Evolutionary conservation across 2,329 filamentous ascomycete species (phyloP).

Genomic region (Aspergillus uvarum): DNA sequence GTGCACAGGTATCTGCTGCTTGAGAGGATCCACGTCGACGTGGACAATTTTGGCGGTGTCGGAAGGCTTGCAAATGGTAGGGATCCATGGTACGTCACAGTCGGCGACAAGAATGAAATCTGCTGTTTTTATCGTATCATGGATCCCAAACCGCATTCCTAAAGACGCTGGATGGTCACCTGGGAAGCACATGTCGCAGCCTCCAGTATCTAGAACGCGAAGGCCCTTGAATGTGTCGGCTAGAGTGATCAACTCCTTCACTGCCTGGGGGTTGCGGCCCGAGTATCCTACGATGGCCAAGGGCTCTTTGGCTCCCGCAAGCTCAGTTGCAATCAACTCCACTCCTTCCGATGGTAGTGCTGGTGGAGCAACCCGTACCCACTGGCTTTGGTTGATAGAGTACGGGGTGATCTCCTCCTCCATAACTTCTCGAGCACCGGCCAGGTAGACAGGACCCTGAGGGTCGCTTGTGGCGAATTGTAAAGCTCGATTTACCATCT

Average conservation of each 20-base stretch:
- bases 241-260: slow-evolving; percentile 47
- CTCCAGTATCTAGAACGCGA: slow-evolving; percentile 54
- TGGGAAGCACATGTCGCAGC: slow-evolving; percentile 54
- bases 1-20: slow-evolving; percentile 71
- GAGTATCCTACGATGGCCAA: slow-evolving; percentile 53
- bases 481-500: slow-evolving; percentile 81
- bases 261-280: slow-evolving; percentile 47
- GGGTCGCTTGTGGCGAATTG: slow-evolving; percentile 78
- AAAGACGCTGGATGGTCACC: slow-evolving; percentile 57
- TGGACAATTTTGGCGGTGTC: slow-evolving; percentile 61
- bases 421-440: slow-evolving; percentile 77
- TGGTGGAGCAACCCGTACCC: slow-evolving; percentile 69
- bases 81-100: slow-evolving; percentile 91
- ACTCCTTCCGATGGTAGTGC: slow-evolving; percentile 55
- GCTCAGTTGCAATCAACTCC: slow-evolving; percentile 43
- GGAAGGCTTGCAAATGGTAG: slow-evolving; percentile 66
- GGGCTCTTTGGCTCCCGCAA: slow-evolving; percentile 50
- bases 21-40: slow-evolving; percentile 66
- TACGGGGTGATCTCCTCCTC: slow-evolving; percentile 80
- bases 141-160: slow-evolving; percentile 70
- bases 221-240: slow-evolving; percentile 50
- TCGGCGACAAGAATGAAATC: slow-evolving; percentile 84
- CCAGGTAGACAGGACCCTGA: slow-evolving; percentile 76
- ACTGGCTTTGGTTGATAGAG: slow-evolving; percentile 64
- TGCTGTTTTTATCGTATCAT: slow-evolving; percentile 70